Evolutionary conservation across 768 basidiomycete genomes (phyloP).

Genomic region (Leccinum broughii): DNA sequence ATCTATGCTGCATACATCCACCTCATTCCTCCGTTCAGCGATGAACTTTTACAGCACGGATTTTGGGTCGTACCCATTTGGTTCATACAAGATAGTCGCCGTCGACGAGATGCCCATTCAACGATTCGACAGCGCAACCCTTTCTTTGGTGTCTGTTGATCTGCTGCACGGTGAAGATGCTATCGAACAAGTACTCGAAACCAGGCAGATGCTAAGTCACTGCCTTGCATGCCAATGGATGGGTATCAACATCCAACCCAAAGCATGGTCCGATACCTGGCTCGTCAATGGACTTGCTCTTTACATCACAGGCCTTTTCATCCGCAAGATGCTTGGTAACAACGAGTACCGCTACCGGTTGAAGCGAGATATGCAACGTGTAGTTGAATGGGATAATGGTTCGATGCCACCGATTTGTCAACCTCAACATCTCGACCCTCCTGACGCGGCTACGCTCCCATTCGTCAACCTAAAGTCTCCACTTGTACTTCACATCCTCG

Average conservation of each 20-base stretch:
- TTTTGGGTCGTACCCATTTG: constrained; percentile 95
- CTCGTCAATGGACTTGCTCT: constrained; percentile 92
- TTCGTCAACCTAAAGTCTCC: no score
- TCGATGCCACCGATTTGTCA: constrained; percentile 92
- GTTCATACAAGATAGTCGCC: constrained; percentile 91
- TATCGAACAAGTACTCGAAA: constrained; percentile 92
- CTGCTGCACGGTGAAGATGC: constrained; percentile 84
- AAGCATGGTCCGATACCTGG: constrained; percentile 93
- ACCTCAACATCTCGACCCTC: constrained; percentile 76
- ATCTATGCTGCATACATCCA: constrained; percentile 64
- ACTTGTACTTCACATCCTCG: no score
- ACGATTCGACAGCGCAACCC: constrained; percentile 81
- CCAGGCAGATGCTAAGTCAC: constrained; percentile 82
- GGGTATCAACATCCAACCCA: constrained; percentile 93
- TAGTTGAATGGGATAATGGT: constrained; percentile 85
- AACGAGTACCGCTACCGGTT: constrained; percentile 96
- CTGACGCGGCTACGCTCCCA: constrained; percentile 72
- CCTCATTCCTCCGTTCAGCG: constrained; percentile 76
- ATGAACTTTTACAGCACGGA: constrained; percentile 93
- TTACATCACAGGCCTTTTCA: constrained; percentile 86
- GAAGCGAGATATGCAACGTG: constrained; percentile 95
- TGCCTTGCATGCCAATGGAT: constrained; percentile 95
- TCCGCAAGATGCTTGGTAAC: constrained; percentile 86
- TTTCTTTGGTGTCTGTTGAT: constrained; percentile 78
- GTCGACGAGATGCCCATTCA: constrained; percentile 85